phyloP scores from a whole-genome alignment of 2,329 filamentous ascomycete species.

The Zasmidium cellare region DNA sequence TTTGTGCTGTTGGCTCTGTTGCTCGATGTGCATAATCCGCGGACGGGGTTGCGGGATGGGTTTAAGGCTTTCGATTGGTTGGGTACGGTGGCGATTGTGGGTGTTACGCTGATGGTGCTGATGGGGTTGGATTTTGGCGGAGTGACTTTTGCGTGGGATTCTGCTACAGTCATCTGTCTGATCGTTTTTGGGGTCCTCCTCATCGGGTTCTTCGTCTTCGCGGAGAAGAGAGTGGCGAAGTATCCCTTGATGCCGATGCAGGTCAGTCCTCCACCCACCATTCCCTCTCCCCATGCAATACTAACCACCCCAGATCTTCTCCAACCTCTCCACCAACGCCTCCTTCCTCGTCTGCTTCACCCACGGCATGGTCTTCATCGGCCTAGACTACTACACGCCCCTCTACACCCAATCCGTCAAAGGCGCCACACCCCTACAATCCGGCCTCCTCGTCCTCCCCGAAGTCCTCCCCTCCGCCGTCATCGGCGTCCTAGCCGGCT shows the following conservation, averaged over 20 bases:
- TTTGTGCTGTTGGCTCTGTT: constrained; percentile 53
- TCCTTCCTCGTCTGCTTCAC: constrained; percentile 52
- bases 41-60: constrained; percentile 50
- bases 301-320: constrained; percentile 50
- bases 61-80: constrained; percentile 57
- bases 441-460: constrained; percentile 62
- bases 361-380: constrained; percentile 60
- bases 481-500: constrained; percentile 47
- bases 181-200: constrained; percentile 53
- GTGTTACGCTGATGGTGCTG: constrained; percentile 53
- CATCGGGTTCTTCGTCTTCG: constrained; percentile 56
- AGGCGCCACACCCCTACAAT: constrained; percentile 60
- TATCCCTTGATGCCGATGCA: constrained; percentile 70
- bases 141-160: constrained; percentile 54
- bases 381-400: constrained; percentile 68
- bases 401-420: constrained; percentile 72
- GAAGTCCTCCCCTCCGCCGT: constrained; percentile 51
- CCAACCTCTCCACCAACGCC: constrained; percentile 56
- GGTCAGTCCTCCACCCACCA: background rate
- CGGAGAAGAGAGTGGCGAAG: constrained; percentile 63
- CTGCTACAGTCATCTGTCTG: constrained; percentile 56
- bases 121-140: constrained; percentile 58
- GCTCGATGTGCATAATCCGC: constrained; percentile 57
- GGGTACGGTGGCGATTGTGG: constrained; percentile 54
- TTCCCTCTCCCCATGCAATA: background rate